A percentile compares a stretch with the other conserved stretches of the same genome.
Conservation (phyloP, 208 protist species). For the Trypanosoma platydactyli region DNA sequence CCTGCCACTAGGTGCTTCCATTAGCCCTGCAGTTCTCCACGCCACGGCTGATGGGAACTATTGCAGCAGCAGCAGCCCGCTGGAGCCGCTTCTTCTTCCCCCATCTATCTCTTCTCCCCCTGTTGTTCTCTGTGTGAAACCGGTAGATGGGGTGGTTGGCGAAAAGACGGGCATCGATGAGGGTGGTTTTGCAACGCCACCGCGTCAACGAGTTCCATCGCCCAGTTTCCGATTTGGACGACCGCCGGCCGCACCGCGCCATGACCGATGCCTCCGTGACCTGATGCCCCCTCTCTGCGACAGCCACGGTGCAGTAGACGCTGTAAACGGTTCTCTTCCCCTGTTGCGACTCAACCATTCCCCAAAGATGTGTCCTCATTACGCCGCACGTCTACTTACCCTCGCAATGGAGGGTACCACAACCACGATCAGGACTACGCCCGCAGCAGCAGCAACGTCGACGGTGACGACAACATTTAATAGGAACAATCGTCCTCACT, state of each 20-base stretch:
- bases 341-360: conserved; percentile 4
- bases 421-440: background rate
- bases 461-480: background rate
- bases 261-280: conserved; percentile 8
- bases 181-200: conserved; percentile 3
- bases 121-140: background rate
- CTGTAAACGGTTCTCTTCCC: background rate
- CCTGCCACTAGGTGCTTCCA: background rate
- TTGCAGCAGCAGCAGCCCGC: background rate
- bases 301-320: background rate
- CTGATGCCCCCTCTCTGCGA: background rate
- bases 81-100: background rate
- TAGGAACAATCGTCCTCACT: too few relatives aligned
- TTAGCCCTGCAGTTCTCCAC: background rate
- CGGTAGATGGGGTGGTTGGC: background rate
- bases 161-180: background rate
- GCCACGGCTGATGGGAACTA: background rate
- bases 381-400: background rate
- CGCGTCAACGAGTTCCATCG: background rate
- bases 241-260: conserved; percentile 4
- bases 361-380: conserved; percentile 2
- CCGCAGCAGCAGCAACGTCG: background rate
- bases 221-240: background rate
- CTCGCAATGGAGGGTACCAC: background rate
- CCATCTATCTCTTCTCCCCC: background rate